Evolutionary conservation across 257 asterid species (phyloP).

Genomic region (Parsonsia alboflavescens): DNA sequence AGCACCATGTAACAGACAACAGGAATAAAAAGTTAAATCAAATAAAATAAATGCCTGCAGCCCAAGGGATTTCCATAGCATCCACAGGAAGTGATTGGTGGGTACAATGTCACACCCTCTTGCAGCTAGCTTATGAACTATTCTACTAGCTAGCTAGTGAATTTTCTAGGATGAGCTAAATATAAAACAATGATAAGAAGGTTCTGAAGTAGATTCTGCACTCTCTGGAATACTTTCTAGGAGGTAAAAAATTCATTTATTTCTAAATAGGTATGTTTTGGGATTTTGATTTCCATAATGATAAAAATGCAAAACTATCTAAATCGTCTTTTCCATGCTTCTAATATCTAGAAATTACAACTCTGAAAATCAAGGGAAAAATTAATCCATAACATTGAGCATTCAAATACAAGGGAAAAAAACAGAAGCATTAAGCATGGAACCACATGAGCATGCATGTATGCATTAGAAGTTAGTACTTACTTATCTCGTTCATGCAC

Average conservation of each 20-base stretch:
- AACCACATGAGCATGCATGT: neutral
- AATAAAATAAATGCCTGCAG: neutral
- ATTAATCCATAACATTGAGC: neutral
- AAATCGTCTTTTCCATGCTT: neutral
- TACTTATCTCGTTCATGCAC: conserved; percentile 93
- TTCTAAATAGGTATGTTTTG: neutral
- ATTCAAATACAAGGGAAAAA: neutral
- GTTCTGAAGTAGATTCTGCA: neutral
- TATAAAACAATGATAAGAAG: neutral
- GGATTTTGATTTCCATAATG: neutral
- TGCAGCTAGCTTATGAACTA: neutral
- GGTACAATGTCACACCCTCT: neutral
- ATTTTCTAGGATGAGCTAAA: neutral
- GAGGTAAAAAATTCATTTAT: neutral
- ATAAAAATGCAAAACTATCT: neutral
- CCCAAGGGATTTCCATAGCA: neutral
- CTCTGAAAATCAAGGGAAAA: neutral
- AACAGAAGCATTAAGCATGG: too few relatives aligned
- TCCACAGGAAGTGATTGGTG: neutral
- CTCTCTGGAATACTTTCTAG: neutral
- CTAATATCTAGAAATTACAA: neutral
- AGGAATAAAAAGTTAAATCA: neutral
- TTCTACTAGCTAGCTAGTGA: neutral
- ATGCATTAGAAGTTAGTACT: conserved; percentile 19
- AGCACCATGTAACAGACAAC: neutral